A percentile compares a stretch with the other conserved stretches of the same genome.
Conservation (phyloP, 305 asterid species). For the Ilex paraguariensis region DNA sequence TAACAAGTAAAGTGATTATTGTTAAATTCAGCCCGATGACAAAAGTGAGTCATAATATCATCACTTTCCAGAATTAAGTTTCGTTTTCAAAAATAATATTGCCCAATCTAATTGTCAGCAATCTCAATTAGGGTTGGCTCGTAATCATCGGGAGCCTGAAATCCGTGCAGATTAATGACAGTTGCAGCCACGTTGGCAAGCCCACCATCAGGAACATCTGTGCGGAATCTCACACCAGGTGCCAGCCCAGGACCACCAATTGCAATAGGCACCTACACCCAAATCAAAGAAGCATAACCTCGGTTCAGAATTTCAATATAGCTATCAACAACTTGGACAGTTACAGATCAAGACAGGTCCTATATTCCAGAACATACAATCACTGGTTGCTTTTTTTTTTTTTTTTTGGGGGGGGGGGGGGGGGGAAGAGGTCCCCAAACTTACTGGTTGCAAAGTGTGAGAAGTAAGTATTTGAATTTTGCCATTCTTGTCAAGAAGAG, state of each 20-base stretch:
- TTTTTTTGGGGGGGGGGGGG: background rate
- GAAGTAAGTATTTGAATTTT: slow-evolving; percentile 82
- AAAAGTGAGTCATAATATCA: too few species aligned
- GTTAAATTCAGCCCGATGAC: too few species aligned
- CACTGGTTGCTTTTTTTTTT: too few species aligned
- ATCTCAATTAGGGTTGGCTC: slow-evolving; percentile 90
- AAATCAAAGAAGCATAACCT: background rate
- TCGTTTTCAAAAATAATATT: background rate
- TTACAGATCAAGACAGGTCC: background rate
- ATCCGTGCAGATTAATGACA: slow-evolving; percentile 83
- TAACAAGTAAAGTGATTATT: too few species aligned
- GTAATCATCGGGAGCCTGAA: slow-evolving; percentile 80
- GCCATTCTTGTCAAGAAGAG: slow-evolving; percentile 81
- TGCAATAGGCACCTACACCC: slow-evolving; percentile 77
- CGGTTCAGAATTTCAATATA: background rate
- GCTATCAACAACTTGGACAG: too few species aligned
- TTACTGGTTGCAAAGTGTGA: slow-evolving; percentile 87
- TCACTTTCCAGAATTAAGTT: too few species aligned
- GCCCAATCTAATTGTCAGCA: slow-evolving; percentile 45
- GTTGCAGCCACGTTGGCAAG: slow-evolving; percentile 95
- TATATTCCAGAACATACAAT: background rate
- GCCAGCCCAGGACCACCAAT: slow-evolving; percentile 93
- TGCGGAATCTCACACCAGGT: slow-evolving; percentile 79
- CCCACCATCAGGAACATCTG: slow-evolving; percentile 67
- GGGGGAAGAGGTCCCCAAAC: slow-evolving; percentile 10